phyloP scores from a whole-genome alignment of 1,284 basidiomycete genomes.

The Crucibulum parvulum region DNA sequence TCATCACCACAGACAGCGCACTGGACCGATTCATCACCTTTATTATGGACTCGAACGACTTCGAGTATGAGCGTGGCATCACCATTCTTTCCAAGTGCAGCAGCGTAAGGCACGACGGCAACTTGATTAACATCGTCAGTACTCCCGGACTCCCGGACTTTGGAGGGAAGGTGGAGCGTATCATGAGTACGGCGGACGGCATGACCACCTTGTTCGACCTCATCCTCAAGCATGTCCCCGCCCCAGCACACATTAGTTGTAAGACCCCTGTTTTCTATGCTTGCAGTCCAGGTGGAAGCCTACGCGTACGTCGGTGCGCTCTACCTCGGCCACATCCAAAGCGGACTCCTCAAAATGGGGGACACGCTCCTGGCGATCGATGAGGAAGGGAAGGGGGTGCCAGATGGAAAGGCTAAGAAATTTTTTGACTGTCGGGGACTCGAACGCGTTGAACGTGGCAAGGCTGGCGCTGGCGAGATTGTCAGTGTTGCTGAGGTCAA shows the following conservation, averaged over 20 bases:
- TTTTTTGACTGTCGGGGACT: conserved; percentile 45
- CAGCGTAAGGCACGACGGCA: conserved; percentile 46
- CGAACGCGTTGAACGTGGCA: conserved; percentile 46
- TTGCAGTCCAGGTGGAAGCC: conserved; percentile 51
- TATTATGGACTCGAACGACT: conserved; percentile 56
- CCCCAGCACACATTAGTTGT: conserved; percentile 43
- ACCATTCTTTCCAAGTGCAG: conserved; percentile 58
- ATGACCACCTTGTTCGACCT: conserved; percentile 53
- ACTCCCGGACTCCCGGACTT: conserved; percentile 58
- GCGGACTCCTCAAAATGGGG: conserved; percentile 43
- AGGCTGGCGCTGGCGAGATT: conserved; percentile 52
- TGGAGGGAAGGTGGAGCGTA: conserved; percentile 55
- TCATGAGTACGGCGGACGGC: conserved; percentile 55
- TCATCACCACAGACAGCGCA: conserved; percentile 38
- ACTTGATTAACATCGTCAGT: conserved; percentile 55
- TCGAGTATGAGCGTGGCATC: conserved; percentile 55
- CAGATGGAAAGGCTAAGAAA: conserved; percentile 55
- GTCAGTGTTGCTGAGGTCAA: conserved; percentile 53
- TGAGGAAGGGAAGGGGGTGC: conserved; percentile 45
- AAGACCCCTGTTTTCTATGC: conserved; percentile 52
- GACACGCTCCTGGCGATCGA: conserved; percentile 47
- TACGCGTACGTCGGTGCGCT: conserved; percentile 53
- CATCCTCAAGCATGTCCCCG: conserved; percentile 48
- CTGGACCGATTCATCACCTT: conserved; percentile 48
- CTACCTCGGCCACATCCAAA: conserved; percentile 52